phyloP scores from a whole-genome alignment of 208 protist species.

The Vickermania ingenoplastis region DNA sequence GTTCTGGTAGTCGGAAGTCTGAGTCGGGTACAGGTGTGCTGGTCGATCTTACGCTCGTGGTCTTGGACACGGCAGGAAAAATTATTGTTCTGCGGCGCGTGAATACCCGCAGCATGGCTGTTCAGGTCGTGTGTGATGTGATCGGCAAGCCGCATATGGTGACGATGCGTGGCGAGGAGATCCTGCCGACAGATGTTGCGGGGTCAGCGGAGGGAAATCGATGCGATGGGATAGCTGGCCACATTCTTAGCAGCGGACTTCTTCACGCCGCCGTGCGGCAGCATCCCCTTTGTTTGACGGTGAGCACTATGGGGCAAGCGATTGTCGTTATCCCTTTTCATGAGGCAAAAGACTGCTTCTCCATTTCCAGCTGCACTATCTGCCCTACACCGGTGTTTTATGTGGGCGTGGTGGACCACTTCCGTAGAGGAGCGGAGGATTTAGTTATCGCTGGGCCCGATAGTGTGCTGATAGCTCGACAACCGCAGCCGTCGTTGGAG shows the following conservation, averaged over 20 bases:
- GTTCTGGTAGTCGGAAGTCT: not conserved
- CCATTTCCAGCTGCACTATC: slow-evolving; percentile 50
- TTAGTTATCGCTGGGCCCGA: slow-evolving; percentile 63
- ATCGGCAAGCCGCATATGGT: slow-evolving; percentile 30
- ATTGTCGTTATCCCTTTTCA: slow-evolving; percentile 63
- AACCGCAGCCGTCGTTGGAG: slow-evolving; percentile 23
- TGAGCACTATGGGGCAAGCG: slow-evolving; percentile 70
- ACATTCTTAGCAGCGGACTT: slow-evolving; percentile 66
- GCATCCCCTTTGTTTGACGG: slow-evolving; percentile 35
- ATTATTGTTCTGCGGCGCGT: slow-evolving; percentile 43
- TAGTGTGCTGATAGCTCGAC: slow-evolving; percentile 54
- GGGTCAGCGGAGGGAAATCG: too few species aligned
- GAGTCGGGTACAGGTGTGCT: slow-evolving; percentile 2
- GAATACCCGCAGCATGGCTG: slow-evolving; percentile 9
- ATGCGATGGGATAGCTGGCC: slow-evolving; percentile 17
- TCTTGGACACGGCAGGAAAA: slow-evolving; percentile 56
- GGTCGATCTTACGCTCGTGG: slow-evolving; percentile 23
- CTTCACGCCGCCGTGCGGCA: slow-evolving; percentile 17
- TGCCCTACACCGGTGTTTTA: slow-evolving; percentile 67
- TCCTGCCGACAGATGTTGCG: too few species aligned
- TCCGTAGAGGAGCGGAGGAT: slow-evolving; percentile 35
- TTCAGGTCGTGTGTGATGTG: slow-evolving; percentile 2
- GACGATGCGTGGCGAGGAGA: not conserved
- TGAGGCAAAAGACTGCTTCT: slow-evolving; percentile 24
- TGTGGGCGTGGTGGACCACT: slow-evolving; percentile 67